Conservation (phyloP, 169 alveolate genomes). For the Miamiensis avidus region DNA sequence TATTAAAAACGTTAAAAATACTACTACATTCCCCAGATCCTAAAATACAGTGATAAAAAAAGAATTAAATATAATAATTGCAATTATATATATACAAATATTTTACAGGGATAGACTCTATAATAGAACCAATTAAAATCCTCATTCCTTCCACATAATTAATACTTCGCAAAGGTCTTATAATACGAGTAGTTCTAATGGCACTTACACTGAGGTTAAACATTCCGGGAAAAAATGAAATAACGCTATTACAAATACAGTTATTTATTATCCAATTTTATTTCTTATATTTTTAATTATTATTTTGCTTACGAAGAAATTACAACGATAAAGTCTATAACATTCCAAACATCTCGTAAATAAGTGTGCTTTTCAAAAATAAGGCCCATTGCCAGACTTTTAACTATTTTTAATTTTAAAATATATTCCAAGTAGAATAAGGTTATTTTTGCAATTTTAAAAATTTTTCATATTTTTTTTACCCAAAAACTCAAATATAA, state of each 20-base stretch:
- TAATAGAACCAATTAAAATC: conserved; percentile 47
- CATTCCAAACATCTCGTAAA: conserved; percentile 78
- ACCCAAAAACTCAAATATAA: conserved; percentile 30
- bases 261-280: too few relatives aligned
- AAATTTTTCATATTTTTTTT: too few relatives aligned
- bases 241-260: conserved; percentile 21
- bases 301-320: neutral
- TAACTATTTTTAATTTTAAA: neutral
- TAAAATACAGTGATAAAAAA: neutral
- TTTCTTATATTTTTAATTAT: too few relatives aligned
- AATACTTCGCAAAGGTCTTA: conserved; percentile 76
- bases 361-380: conserved; percentile 54
- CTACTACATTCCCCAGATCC: conserved; percentile 53
- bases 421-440: too few relatives aligned
- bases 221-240: conserved; percentile 14
- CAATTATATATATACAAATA: neutral
- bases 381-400: conserved; percentile 48
- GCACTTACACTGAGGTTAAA: conserved; percentile 45
- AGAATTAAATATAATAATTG: conserved; percentile 27
- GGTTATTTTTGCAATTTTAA: too few relatives aligned
- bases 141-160: conserved; percentile 68
- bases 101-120: conserved; percentile 56
- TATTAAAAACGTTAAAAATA: conserved; percentile 46
- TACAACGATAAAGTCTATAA: conserved; percentile 76
- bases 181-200: conserved; percentile 60